A percentile compares a stretch with the other conserved stretches of the same genome.
Evolutionary conservation across 2,329 filamentous ascomycete species (phyloP).

Genomic region (Alternaria panax): DNA sequence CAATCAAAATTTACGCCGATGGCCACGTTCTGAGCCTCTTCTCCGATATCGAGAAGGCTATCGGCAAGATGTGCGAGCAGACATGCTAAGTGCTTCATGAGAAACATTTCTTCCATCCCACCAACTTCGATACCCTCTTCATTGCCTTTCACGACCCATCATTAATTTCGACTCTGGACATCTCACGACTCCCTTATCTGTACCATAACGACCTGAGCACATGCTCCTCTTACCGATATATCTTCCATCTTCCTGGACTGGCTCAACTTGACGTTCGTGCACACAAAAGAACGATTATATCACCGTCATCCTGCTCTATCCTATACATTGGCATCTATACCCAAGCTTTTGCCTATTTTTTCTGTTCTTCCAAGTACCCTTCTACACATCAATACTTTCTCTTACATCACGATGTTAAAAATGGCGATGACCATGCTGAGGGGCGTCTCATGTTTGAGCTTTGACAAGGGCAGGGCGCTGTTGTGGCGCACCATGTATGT

Average conservation of each 20-base stretch:
- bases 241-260: constrained; percentile 18
- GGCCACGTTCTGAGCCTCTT: constrained; percentile 52
- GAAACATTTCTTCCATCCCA: constrained; percentile 14
- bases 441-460: constrained; percentile 39
- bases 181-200: constrained; percentile 27
- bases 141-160: constrained; percentile 25
- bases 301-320: constrained; percentile 13
- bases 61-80: constrained; percentile 54
- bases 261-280: constrained; percentile 19
- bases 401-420: constrained; percentile 18
- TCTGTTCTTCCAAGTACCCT: constrained; percentile 14
- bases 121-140: constrained; percentile 15
- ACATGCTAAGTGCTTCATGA: constrained; percentile 37
- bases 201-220: constrained; percentile 40
- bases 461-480: constrained; percentile 22
- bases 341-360: constrained; percentile 5
- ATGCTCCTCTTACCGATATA: constrained; percentile 20
- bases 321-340: constrained; percentile 14
- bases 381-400: constrained; percentile 22
- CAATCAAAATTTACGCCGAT: constrained; percentile 55
- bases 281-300: constrained; percentile 10
- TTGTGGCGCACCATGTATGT: constrained; percentile 36
- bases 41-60: constrained; percentile 53
- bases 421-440: constrained; percentile 23
- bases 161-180: constrained; percentile 29